Evolutionary conservation across 2,329 filamentous ascomycete species (phyloP).

Genomic region (Diaporthe sp.): DNA sequence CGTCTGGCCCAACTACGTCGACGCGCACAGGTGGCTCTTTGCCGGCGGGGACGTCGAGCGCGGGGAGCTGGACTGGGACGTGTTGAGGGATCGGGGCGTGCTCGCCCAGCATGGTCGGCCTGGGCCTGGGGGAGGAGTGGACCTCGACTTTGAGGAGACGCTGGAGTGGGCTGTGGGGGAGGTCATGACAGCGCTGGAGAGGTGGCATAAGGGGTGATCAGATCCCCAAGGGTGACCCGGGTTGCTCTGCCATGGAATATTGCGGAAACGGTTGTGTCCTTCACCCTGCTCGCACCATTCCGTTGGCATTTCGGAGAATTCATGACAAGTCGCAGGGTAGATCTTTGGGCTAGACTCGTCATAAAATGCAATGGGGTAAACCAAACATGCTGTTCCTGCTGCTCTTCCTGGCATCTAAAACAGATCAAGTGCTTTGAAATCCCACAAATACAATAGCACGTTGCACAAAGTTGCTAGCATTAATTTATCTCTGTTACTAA

Average conservation of each 20-base stretch:
- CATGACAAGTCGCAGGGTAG: neutral
- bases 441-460: too few species aligned
- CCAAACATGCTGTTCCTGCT: neutral
- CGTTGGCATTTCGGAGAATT: neutral
- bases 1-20: constrained; percentile 95
- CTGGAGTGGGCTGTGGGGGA: constrained; percentile 76
- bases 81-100: constrained; percentile 52
- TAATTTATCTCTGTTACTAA: constrained; percentile 6
- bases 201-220: constrained; percentile 9
- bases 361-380: too few species aligned
- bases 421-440: neutral
- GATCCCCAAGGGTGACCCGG: too few species aligned
- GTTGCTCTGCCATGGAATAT: neutral
- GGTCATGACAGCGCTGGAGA: constrained; percentile 61
- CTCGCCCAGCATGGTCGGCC: constrained; percentile 57
- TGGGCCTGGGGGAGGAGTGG: constrained; percentile 53
- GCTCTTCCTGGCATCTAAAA: neutral
- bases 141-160: constrained; percentile 69
- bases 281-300: neutral
- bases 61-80: constrained; percentile 54
- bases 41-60: constrained; percentile 74
- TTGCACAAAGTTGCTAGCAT: neutral
- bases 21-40: constrained; percentile 85
- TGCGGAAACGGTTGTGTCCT: neutral
- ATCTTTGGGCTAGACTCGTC: neutral